phyloP scores from a whole-genome alignment of 768 basidiomycete genomes.

The Lyophyllum decastes region DNA sequence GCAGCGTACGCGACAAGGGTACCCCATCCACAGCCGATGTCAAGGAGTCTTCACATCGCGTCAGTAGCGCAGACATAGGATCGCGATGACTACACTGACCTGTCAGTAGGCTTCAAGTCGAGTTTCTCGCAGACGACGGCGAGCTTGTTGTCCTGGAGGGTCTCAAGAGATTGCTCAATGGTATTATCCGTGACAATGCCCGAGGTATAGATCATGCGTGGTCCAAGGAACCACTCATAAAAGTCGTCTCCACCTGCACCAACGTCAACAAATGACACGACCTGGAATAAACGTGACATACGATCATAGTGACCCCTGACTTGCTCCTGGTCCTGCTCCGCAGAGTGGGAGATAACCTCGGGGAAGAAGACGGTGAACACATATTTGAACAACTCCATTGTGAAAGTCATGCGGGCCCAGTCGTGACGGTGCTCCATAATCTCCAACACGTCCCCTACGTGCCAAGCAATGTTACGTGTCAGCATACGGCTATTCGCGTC shows the following conservation, averaged over 20 bases:
- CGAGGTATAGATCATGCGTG: constrained; percentile 97
- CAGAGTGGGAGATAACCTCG: constrained; percentile 93
- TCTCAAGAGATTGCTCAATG: constrained; percentile 80
- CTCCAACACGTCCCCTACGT: constrained; percentile 86
- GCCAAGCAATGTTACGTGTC: constrained; percentile 4
- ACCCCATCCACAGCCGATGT: constrained; percentile 96
- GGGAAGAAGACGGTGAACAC: constrained; percentile 86
- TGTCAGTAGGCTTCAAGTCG: constrained; percentile 83
- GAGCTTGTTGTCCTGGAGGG: constrained; percentile 98
- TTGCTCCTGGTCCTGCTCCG: constrained; percentile 91
- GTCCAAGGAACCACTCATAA: constrained; percentile 94
- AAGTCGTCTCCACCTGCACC: constrained; percentile 87
- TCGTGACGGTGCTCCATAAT: constrained; percentile 94
- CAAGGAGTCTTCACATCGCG: constrained; percentile 53
- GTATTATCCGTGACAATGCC: constrained; percentile 79
- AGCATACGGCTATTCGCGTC: not conserved
- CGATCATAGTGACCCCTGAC: constrained; percentile 96
- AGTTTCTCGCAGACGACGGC: constrained; percentile 94
- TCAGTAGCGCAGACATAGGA: constrained; percentile 25
- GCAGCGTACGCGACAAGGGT: constrained; percentile 93
- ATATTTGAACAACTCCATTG: constrained; percentile 90
- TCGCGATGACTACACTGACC: constrained; percentile 25
- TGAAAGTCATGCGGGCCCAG: constrained; percentile 93
- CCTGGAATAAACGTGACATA: constrained; percentile 33
- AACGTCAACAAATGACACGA: not conserved